Evolutionary conservation across 2,329 filamentous ascomycete species (phyloP).

Genomic region (Aspergillus floridensis): DNA sequence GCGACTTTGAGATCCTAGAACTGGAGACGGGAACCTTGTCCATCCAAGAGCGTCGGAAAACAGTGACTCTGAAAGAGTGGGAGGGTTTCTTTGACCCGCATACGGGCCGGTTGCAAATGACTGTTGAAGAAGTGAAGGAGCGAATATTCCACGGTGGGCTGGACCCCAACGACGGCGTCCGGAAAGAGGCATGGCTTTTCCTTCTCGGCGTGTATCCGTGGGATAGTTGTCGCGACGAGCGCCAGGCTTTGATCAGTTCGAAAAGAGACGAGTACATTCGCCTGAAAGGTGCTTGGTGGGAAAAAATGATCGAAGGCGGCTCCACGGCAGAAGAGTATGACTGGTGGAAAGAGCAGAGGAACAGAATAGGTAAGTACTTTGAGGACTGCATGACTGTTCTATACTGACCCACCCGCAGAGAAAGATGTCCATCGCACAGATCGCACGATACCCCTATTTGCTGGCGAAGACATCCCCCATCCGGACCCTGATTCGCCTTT

Average conservation of each 20-base stretch:
- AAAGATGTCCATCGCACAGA: slow-evolving; percentile 98
- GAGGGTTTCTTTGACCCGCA: slow-evolving; percentile 77
- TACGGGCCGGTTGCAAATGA: slow-evolving; percentile 73
- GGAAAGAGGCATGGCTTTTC: slow-evolving; percentile 97
- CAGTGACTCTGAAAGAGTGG: slow-evolving; percentile 83
- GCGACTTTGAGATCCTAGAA: slow-evolving; percentile 92
- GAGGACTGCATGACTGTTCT: neutral
- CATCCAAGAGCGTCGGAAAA: slow-evolving; percentile 71
- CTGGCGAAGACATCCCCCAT: slow-evolving; percentile 93
- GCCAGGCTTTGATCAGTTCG: slow-evolving; percentile 77
- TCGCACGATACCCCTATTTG: slow-evolving; percentile 89
- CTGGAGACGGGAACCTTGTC: slow-evolving; percentile 69
- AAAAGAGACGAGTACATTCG: slow-evolving; percentile 90
- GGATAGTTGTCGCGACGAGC: slow-evolving; percentile 84
- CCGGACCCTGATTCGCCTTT: slow-evolving; percentile 96
- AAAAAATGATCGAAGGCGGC: slow-evolving; percentile 78
- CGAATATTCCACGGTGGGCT: slow-evolving; percentile 95
- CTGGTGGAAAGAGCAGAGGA: slow-evolving; percentile 95
- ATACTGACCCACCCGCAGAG: slow-evolving; percentile 56
- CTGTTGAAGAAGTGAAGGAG: slow-evolving; percentile 90
- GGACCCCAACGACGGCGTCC: slow-evolving; percentile 81
- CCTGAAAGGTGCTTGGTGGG: slow-evolving; percentile 95
- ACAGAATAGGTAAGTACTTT: slow-evolving; percentile 73
- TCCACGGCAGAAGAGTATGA: slow-evolving; percentile 79
- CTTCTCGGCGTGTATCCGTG: slow-evolving; percentile 88